These are phyloP conservation scores for Starmerella khaoyaiensis DNA, from an alignment of 805 yeast genomes.

Conservation along the genomic window DNA sequence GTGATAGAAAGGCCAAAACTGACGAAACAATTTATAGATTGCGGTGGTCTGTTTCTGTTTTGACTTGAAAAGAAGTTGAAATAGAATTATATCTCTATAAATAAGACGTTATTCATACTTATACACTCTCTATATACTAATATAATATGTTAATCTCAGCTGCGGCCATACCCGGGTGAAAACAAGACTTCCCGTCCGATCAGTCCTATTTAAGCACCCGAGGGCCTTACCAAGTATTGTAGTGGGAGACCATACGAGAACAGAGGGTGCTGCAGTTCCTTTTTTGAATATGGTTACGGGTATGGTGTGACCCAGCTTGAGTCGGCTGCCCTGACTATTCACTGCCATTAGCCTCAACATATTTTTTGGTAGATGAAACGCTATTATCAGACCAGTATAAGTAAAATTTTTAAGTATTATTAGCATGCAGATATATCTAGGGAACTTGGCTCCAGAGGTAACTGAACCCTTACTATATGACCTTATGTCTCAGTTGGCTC, in stretches of 20 bases:
- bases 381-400: background rate
- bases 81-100: no score
- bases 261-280: slow-evolving; percentile 18
- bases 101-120: no score
- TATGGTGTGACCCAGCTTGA: background rate
- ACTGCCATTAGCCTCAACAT: background rate
- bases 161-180: slow-evolving; percentile 17
- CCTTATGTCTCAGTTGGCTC: slow-evolving; percentile 73
- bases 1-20: no score
- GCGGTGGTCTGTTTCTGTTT: no score
- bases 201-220: slow-evolving; percentile 19
- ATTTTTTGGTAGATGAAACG: background rate
- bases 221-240: slow-evolving; percentile 20
- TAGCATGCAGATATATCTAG: slow-evolving; percentile 43
- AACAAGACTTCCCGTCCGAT: slow-evolving; percentile 18
- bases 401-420: background rate
- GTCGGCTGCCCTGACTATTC: background rate
- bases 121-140: background rate
- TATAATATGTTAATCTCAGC: slow-evolving; percentile 1
- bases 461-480: slow-evolving; percentile 65
- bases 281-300: no score
- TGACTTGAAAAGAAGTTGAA: no score
- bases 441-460: slow-evolving; percentile 67
- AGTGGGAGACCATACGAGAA: slow-evolving; percentile 21
- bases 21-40: no score